Evolutionary conservation across 345 rosid species (phyloP).

Genomic region (Euphorbia lathyris): DNA sequence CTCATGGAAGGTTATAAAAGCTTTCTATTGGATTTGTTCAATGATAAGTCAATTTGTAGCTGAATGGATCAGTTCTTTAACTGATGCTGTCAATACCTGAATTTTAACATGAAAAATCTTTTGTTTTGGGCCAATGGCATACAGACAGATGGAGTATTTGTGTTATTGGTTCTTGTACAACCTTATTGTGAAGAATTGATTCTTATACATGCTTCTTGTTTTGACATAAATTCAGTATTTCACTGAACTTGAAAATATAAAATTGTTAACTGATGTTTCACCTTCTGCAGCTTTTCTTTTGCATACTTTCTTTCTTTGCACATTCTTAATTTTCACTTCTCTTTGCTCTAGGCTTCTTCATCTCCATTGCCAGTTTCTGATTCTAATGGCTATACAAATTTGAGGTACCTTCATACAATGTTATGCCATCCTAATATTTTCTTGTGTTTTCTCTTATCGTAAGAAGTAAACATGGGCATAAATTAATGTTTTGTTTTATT

Average conservation of each 20-base stretch:
- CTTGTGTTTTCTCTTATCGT: not conserved
- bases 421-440: not conserved
- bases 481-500: not conserved
- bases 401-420: conserved; percentile 39
- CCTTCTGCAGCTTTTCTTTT: conserved; percentile 1
- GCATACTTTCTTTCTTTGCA: conserved; percentile 10
- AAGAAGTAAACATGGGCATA: not conserved
- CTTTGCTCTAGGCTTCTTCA: conserved; percentile 44
- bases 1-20: not conserved
- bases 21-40: not conserved
- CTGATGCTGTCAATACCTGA: not conserved
- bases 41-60: not conserved
- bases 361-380: conserved; percentile 52
- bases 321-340: conserved; percentile 14
- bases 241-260: not conserved
- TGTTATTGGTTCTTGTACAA: not conserved
- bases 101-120: not conserved
- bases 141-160: not conserved
- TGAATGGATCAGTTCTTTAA: not conserved
- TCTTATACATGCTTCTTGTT: not conserved
- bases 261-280: conserved; percentile 7
- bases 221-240: not conserved
- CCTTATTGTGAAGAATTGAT: not conserved
- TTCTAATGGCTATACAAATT: conserved; percentile 46
- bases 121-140: not conserved